Conservation (phyloP, 1,139 yeast genomes). For the Saccharomyces hybrid region DNA sequence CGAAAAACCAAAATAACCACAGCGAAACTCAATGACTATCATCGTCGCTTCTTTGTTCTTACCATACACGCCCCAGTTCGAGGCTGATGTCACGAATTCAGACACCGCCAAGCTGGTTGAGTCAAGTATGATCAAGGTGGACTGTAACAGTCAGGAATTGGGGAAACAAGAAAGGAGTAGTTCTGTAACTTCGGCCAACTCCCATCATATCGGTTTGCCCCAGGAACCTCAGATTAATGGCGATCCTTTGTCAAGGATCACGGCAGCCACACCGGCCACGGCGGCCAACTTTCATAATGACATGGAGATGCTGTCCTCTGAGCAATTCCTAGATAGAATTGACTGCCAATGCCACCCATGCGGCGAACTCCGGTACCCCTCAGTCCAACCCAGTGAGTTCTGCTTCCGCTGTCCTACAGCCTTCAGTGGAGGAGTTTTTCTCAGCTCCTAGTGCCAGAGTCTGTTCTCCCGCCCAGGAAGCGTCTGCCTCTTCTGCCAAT, state of each 20-base stretch:
- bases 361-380: neutral
- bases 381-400: neutral
- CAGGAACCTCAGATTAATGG: neutral
- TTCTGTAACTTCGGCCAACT: conserved; percentile 14
- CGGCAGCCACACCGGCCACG: neutral
- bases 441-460: neutral
- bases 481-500: neutral
- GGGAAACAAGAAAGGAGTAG: conserved; percentile 12
- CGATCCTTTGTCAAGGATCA: neutral
- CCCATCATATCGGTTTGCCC: neutral
- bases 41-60: conserved; percentile 30
- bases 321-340: conserved; percentile 29
- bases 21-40: conserved; percentile 21
- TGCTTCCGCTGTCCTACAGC: neutral
- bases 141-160: neutral
- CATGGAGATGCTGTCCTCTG: conserved; percentile 21
- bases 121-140: conserved; percentile 12
- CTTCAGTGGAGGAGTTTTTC: neutral
- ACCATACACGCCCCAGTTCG: conserved; percentile 32
- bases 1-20: neutral
- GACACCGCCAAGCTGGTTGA: conserved; percentile 20
- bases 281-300: conserved; percentile 2
- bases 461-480: neutral
- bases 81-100: conserved; percentile 19
- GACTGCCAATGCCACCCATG: conserved; percentile 27